Evolutionary conservation across 345 rosid genomes (phyloP).

Genomic region (Linum usitatissimum): DNA sequence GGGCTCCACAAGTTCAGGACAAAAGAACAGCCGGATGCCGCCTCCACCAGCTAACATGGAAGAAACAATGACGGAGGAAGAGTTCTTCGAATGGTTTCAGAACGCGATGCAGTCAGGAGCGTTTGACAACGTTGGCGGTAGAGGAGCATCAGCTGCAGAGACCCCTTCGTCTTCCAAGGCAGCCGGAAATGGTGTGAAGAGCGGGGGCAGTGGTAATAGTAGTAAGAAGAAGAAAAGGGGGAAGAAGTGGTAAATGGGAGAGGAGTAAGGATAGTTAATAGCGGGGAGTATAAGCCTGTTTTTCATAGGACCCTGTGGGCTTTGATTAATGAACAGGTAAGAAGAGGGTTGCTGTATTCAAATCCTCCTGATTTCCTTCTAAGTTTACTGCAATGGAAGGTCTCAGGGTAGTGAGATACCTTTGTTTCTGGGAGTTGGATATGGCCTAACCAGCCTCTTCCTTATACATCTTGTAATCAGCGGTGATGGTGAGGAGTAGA

Average conservation of each 20-base stretch:
- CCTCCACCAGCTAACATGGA: slow-evolving; percentile 41
- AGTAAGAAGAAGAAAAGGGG: slow-evolving; percentile 75
- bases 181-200: slow-evolving; percentile 12
- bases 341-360: slow-evolving; percentile 3
- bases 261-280: background rate
- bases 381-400: too few relatives aligned
- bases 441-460: too few relatives aligned
- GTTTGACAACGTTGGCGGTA: slow-evolving; percentile 40
- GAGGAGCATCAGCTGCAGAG: slow-evolving; percentile 19
- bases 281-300: background rate
- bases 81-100: slow-evolving; percentile 78
- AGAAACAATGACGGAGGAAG: slow-evolving; percentile 86
- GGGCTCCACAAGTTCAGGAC: slow-evolving; percentile 55
- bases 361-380: too few relatives aligned
- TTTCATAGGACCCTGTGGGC: slow-evolving; percentile 11
- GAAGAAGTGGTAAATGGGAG: slow-evolving; percentile 53
- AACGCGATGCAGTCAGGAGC: slow-evolving; percentile 71
- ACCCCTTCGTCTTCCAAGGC: slow-evolving; percentile 32
- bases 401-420: too few relatives aligned
- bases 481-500: too few relatives aligned
- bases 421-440: too few relatives aligned
- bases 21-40: slow-evolving; percentile 46
- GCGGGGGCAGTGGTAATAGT: slow-evolving; percentile 28
- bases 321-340: background rate
- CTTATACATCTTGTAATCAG: too few relatives aligned